Conservation (phyloP, 768 basidiomycete genomes). For the Boletus vermiculosoides region DNA sequence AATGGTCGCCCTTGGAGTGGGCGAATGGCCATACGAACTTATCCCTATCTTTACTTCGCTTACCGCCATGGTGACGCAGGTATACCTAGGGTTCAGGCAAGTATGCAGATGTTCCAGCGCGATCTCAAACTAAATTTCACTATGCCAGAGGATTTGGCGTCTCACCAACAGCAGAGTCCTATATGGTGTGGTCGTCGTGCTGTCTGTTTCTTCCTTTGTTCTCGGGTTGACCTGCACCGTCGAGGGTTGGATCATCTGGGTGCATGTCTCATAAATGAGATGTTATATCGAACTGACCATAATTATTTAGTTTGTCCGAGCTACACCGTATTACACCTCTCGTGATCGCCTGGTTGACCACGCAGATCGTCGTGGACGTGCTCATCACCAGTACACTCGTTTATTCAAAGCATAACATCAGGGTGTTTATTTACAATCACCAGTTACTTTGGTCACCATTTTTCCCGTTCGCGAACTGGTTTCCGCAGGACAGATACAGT, state of each 20-base stretch:
- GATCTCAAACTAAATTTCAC: neutral
- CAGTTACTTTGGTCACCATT: slow-evolving; percentile 15
- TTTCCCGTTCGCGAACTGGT: slow-evolving; percentile 42
- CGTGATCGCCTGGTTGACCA: slow-evolving; percentile 47
- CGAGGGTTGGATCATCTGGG: slow-evolving; percentile 40
- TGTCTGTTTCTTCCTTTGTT: slow-evolving; percentile 41
- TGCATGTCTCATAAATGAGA: slow-evolving; percentile 30
- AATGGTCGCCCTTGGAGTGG: slow-evolving; percentile 27
- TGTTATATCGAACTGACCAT: neutral
- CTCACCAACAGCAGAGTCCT: slow-evolving; percentile 21
- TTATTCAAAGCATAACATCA: neutral
- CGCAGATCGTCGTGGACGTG: slow-evolving; percentile 45
- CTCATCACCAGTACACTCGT: slow-evolving; percentile 41
- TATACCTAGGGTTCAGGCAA: slow-evolving; percentile 47
- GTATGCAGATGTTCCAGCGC: slow-evolving; percentile 2
- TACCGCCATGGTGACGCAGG: slow-evolving; percentile 48
- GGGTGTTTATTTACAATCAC: neutral
- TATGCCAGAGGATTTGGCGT: slow-evolving; percentile 12
- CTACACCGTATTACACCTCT: slow-evolving; percentile 41
- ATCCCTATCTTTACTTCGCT: slow-evolving; percentile 47
- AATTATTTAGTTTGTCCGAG: slow-evolving; percentile 37
- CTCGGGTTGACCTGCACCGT: slow-evolving; percentile 45
- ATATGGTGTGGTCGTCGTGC: slow-evolving; percentile 34
- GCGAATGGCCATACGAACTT: slow-evolving; percentile 49
- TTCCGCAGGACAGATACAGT: slow-evolving; percentile 51